Base-by-base conservation (phyloP, 192 early-diverging fungal genomes). In the Coemansia aciculifera region DNA sequence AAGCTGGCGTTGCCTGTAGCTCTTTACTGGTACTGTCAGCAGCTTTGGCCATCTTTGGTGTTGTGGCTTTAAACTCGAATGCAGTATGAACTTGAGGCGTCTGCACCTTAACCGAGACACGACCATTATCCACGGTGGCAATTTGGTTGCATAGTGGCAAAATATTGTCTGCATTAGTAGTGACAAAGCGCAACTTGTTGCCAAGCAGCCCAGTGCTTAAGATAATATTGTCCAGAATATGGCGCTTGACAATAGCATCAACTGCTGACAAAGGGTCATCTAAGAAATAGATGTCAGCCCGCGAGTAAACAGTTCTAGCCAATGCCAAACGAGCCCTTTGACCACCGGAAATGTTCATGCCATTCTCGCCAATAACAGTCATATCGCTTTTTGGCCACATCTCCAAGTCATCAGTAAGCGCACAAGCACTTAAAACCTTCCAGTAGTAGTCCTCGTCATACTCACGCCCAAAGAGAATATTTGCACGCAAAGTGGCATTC, bases 261-360 rank as follows among this genome's bases (percentile, higher is more conserved):
- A 91, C 90, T 12, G 90, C 90, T 15, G 86, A 85, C 3, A 95
- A 72, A 15, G 91, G 90, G 59, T 94, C 92, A 68, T 88, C 91
- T n/a, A 89, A 82, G 10, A 92, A 71, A 62, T 88, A 84, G 54
- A 91, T 89, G 38, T 92, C 91, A 9, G 87, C 86, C 63, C 84
- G 48, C 0, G 82, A 86, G 66, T 92, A 93, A 9, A 93, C 78
- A 7, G 87, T 84, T 8, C 90, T 74, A 0, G 90, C 89, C 63
- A 89, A 69, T 24, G 84, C 85, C 11, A 93, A 81, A 9, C 91
- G 89, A 38, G 89, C 88, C 9, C 83, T 64, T 69, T 93, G 91
- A 1, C 90, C 91, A 24, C 90, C 86, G 62, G 88, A 90, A 57
- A 94, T 83, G 64, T 90, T 92, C 49, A 86, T 88, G 60, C 90